Evolutionary conservation across 139 green algal species (phyloP).

Genomic region (Ettlia oleoabundans): DNA sequence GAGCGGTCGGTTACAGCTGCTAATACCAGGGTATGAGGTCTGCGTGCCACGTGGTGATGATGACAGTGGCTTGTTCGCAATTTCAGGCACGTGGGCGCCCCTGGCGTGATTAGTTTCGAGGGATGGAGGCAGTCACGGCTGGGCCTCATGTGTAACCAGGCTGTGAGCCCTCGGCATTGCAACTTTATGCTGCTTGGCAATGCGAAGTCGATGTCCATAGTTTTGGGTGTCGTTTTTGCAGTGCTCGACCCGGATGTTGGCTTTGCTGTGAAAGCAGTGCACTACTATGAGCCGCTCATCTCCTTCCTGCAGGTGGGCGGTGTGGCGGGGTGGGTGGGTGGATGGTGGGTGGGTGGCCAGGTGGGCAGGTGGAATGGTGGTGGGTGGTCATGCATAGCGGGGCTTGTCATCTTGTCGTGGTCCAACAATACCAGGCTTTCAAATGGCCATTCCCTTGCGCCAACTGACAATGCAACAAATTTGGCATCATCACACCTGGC

Average conservation of each 20-base stretch:
- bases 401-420: not conserved
- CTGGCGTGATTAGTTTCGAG: not conserved
- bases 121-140: too few relatives aligned
- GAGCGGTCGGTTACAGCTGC: not conserved
- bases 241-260: conserved; percentile 52
- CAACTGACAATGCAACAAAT: too few relatives aligned
- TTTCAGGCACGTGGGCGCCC: conserved; percentile 11
- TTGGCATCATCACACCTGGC: too few relatives aligned
- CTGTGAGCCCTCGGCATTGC: not conserved
- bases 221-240: not conserved
- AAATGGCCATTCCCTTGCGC: too few relatives aligned
- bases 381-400: too few relatives aligned
- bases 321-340: not conserved
- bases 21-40: not conserved
- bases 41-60: conserved; percentile 25
- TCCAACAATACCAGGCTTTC: too few relatives aligned
- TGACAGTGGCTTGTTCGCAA: conserved; percentile 51
- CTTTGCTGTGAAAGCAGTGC: conserved; percentile 38
- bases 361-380: too few relatives aligned
- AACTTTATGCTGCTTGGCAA: not conserved
- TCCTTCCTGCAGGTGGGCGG: conserved; percentile 31
- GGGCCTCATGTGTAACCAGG: too few relatives aligned
- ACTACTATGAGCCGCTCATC: conserved; percentile 61
- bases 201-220: not conserved
- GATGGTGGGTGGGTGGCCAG: too few relatives aligned